These are phyloP conservation scores for Diaporthe destruens DNA, from an alignment of 2,329 filamentous ascomycete genomes.

Conservation along the genomic window DNA sequence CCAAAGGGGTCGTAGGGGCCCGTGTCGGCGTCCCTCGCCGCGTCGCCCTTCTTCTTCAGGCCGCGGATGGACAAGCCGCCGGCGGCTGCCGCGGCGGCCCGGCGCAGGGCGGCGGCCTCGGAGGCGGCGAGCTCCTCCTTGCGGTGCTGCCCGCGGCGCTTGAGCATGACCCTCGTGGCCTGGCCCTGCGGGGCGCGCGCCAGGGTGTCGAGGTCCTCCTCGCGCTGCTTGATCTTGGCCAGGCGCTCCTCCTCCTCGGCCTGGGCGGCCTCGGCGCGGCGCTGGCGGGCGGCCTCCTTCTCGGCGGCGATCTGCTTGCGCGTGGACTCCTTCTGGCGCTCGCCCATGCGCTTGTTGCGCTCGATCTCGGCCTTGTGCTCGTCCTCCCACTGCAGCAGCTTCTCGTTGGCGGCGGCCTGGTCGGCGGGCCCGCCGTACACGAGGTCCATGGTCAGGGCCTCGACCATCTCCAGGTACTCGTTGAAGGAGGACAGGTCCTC, in stretches of 20 bases:
- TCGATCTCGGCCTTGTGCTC: conserved; percentile 78
- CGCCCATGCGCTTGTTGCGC: conserved; percentile 66
- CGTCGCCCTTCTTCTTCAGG: conserved; percentile 68
- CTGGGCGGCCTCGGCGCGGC: conserved; percentile 71
- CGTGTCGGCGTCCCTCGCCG: conserved; percentile 60
- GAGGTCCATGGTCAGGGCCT: conserved; percentile 90
- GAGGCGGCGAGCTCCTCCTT: conserved; percentile 49
- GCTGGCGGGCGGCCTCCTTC: conserved; percentile 73
- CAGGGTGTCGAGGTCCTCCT: conserved; percentile 79
- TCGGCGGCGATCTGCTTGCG: conserved; percentile 72
- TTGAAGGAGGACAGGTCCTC: conserved; percentile 87
- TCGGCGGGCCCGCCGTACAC: conserved; percentile 78
- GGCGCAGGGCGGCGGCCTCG: conserved; percentile 54
- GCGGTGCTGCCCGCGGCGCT: conserved; percentile 74
- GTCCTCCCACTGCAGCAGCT: conserved; percentile 77
- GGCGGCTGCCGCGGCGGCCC: conserved; percentile 42
- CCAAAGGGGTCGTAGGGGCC: conserved; percentile 91
- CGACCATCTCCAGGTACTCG: conserved; percentile 93
- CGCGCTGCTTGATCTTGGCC: conserved; percentile 72
- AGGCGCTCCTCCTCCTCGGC: conserved; percentile 79
- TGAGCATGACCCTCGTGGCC: conserved; percentile 74
- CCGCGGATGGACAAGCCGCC: conserved; percentile 78
- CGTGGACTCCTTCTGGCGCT: conserved; percentile 65
- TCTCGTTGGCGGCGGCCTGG: conserved; percentile 53
- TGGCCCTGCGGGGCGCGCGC: conserved; percentile 68